Evolutionary conservation across 2,329 filamentous ascomycete species (phyloP), one percentile per base, ranked within the genome.

Genomic region (Stagonosporopsis chrysanthemi): DNA sequence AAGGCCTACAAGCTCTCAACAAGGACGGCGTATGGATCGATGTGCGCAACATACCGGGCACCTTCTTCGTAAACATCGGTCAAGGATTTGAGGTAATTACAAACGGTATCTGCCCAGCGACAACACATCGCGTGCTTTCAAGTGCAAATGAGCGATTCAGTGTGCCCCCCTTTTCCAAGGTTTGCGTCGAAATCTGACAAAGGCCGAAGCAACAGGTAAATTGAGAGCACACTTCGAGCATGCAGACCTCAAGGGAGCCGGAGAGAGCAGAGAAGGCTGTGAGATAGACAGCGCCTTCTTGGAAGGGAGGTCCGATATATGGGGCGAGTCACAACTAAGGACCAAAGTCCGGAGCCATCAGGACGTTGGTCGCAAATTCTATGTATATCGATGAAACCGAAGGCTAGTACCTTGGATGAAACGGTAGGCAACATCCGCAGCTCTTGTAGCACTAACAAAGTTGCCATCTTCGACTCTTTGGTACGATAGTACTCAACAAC

Each of bases 51-150:
- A 14, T 46, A n/a, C 43, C 43, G 9, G 43, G 43, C 15, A 46
- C 29, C 4, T 46, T 46, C 14, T 31, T 46, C 17, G 29, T 46
- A 2, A 46, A 46, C 12, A 46, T 46, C 14, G 43, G 43, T 9
- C 43, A 46, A 17, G 43, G 43, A 3, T 46, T 46, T 31, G 43
- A 46, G 19, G 19, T 46, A 4, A 31, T 46, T 6, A 46, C 43
- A 17, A 46, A 46, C 14, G 43, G 43, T 19, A 14, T 46, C 12
- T 46, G 43, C 19, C 33, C 33, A 24, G 43, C 43, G 6, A 46
- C 43, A 31, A 46, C 43, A 7, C 43, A 46, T 36, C 43, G 43
- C 17, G 43, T 46, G 29, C 29, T 46, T n/a, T 35, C 43, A 15
- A 31, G 43, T 1, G 4, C 29, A 6, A 31, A 46, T 9, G 29